These are phyloP conservation scores for Phytopythium oedochilum DNA, from an alignment of 352 stramenopile species.

Conservation along the genomic window DNA sequence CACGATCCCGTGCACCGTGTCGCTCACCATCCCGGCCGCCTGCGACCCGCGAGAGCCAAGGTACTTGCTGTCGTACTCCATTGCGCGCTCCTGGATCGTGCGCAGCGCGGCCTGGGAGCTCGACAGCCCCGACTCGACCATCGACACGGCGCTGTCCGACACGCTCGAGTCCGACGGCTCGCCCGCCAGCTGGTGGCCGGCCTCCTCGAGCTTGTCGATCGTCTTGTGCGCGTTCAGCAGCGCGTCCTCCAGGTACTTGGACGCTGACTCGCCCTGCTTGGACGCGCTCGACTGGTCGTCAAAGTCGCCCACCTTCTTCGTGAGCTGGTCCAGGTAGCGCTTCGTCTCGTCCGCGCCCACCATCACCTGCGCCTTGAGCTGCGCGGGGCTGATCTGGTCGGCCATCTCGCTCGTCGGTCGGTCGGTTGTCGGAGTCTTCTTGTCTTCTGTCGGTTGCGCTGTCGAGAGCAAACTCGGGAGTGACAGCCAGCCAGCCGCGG, in stretches of 20 bases:
- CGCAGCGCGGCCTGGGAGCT: slow-evolving; percentile 37
- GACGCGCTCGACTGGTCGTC: slow-evolving; percentile 76
- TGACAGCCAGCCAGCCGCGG: no score
- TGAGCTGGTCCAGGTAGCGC: slow-evolving; percentile 5
- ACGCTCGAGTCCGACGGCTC: slow-evolving; percentile 29
- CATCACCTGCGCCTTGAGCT: slow-evolving; percentile 7
- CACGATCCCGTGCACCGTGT: slow-evolving; percentile 37
- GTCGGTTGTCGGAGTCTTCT: not conserved
- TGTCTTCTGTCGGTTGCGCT: not conserved
- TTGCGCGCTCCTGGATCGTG: slow-evolving; percentile 29
- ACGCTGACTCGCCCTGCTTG: slow-evolving; percentile 68
- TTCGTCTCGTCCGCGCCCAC: slow-evolving; percentile 3
- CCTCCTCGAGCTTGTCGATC: slow-evolving; percentile 23
- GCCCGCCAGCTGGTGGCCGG: slow-evolving; percentile 19
- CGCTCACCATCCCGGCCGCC: slow-evolving; percentile 4
- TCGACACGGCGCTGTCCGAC: slow-evolving; percentile 37
- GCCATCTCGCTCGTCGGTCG: not conserved
- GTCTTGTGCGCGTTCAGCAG: slow-evolving; percentile 25
- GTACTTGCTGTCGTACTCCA: slow-evolving; percentile 61
- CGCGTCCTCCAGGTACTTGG: slow-evolving; percentile 36
- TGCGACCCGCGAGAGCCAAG: slow-evolving; percentile 17
- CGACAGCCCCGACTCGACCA: slow-evolving; percentile 37
- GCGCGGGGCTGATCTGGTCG: slow-evolving; percentile 1
- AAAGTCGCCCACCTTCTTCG: slow-evolving; percentile 26
- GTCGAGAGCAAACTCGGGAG: slow-evolving; percentile 3